These are phyloP conservation scores for Ashbya aceris DNA, from an alignment of 1,139 yeast species.

Conservation along the genomic window DNA sequence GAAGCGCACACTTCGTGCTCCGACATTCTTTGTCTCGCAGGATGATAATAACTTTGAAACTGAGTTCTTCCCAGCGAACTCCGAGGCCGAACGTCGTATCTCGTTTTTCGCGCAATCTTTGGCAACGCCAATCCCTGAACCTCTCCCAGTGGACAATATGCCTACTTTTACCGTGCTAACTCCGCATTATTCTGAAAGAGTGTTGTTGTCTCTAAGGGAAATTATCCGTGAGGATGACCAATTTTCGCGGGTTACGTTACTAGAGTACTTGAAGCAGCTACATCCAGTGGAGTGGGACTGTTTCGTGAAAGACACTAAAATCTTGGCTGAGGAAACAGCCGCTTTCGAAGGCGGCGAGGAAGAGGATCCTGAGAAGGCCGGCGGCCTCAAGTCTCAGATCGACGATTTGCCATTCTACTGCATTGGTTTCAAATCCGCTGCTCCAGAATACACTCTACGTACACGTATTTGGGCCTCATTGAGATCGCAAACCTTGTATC, in stretches of 20 bases:
- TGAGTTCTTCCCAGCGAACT: constrained; percentile 90
- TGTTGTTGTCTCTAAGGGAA: constrained; percentile 86
- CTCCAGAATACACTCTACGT: constrained; percentile 96
- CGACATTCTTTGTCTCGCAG: constrained; percentile 95
- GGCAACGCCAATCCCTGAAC: constrained; percentile 97
- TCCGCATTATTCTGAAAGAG: constrained; percentile 97
- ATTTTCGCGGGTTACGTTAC: constrained; percentile 89
- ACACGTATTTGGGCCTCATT: constrained; percentile 99
- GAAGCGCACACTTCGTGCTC: constrained; percentile 95
- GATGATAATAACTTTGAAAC: constrained; percentile 92
- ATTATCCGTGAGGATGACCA: constrained; percentile 98
- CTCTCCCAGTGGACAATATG: constrained; percentile 98
- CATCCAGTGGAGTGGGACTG: constrained; percentile 99
- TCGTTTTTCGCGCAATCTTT: constrained; percentile 97
- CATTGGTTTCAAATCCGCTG: constrained; percentile 98
- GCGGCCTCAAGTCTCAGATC: constrained; percentile 75
- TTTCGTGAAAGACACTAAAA: constrained; percentile 96
- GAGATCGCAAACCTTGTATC: constrained; percentile 94
- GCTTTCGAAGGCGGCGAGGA: constrained; percentile 62
- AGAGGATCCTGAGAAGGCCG: constrained; percentile 60
- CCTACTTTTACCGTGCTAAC: constrained; percentile 96
- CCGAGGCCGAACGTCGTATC: constrained; percentile 98
- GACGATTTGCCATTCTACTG: constrained; percentile 98
- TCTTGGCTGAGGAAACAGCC: constrained; percentile 94
- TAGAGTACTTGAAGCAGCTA: constrained; percentile 93